Evolutionary conservation across 148 eudicot genomes (phyloP), one percentile per base, ranked within the genome.

Genomic region (Camellia japonica): DNA sequence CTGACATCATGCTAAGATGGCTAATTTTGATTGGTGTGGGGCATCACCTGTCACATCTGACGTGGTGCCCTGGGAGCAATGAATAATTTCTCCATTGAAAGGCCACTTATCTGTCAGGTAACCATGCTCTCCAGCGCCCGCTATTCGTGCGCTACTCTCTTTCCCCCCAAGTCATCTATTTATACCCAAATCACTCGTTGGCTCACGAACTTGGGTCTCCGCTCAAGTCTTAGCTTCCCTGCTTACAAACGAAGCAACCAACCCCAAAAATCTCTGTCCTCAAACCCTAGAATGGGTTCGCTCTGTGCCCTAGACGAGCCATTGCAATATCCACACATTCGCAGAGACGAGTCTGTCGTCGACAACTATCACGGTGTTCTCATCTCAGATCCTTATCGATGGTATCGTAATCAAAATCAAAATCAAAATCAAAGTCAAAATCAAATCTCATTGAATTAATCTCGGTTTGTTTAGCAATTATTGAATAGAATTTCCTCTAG

Each of bases 341-440:
- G 92, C 3, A 87, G 97, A 5, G 99, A 95, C 74, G 95, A 92
- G 1, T 87, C 90, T 13, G 85, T 92, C 3, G 85, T 95, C 20
- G 97, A 93, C 82, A 62, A 87, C 59, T 95, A 95, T 75, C 99
- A 95, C 79, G 99, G 99, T 59, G 84, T 88, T 73, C 51, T 47
- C 15, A 68, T 95, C 58, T 74, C 97, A 55, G 99, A 95, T 80
- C 97, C 99, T 73, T 95, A 95, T 62, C 85, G 98, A 75, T 95
- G 99, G 99, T 95, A 80, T 38, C 12, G 3, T 52, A 86, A 15
- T 43, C 56, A 42, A 23, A 16, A 7, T 14, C 16, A 59, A 52
- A 30, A 30, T 30, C 30, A 30, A 30, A 30, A 4, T 59, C 10
- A 30, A 30, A 30, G 38, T 30, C 10, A 6, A 61, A 10, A 8